These are phyloP conservation scores for Coemansia sp. DNA, from an alignment of 192 early-diverging fungal genomes.

Conservation along the genomic window DNA sequence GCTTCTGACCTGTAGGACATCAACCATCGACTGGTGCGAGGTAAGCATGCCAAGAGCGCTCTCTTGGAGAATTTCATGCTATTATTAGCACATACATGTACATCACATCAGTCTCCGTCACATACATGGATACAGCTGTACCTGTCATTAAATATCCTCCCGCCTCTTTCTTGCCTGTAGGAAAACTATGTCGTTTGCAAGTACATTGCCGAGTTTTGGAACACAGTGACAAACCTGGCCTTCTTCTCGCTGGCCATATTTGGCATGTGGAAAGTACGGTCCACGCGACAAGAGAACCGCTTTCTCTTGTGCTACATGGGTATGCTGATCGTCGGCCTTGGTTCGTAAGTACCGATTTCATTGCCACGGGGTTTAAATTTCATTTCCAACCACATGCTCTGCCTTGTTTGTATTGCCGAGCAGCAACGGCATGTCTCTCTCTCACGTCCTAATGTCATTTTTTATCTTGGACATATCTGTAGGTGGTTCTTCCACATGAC, in stretches of 20 bases:
- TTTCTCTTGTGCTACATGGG: conserved; percentile 63
- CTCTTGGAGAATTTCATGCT: neutral
- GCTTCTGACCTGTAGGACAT: conserved; percentile 32
- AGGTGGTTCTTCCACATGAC: conserved; percentile 80
- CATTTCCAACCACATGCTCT: neutral
- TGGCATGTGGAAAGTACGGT: conserved; percentile 62
- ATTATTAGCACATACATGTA: conserved; percentile 5
- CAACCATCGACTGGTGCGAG: conserved; percentile 60
- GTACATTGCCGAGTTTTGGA: conserved; percentile 83
- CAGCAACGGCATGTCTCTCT: neutral
- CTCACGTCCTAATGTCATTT: conserved; percentile 3
- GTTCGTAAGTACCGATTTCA: conserved; percentile 60
- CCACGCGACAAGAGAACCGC: conserved; percentile 58
- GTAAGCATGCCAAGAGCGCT: conserved; percentile 12
- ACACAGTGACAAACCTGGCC: conserved; percentile 71
- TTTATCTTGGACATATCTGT: conserved; percentile 13
- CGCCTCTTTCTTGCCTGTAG: conserved; percentile 24
- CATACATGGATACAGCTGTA: neutral
- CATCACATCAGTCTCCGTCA: neutral
- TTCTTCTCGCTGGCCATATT: conserved; percentile 66
- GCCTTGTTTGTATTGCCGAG: conserved; percentile 8
- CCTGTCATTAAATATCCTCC: neutral
- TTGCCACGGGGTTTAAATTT: conserved; percentile 6
- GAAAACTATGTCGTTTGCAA: conserved; percentile 73
- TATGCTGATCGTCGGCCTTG: conserved; percentile 70